These are phyloP conservation scores for Xerocomellus intermedius DNA, from an alignment of 768 basidiomycete species.

Conservation along the genomic window DNA sequence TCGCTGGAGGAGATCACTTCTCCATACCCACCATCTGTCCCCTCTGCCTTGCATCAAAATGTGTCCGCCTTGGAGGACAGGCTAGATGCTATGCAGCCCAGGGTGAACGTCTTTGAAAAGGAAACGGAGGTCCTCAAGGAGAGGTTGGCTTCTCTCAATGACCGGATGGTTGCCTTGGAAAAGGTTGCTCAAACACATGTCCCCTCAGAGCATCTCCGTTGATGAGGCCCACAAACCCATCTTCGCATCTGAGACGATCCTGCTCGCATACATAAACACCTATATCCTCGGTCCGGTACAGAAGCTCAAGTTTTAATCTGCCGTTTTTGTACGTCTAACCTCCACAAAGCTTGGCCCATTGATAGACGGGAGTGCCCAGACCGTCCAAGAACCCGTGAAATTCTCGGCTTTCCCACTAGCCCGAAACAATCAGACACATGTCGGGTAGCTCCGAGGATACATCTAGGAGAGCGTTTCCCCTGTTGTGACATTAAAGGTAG, in stretches of 20 bases:
- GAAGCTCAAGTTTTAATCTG: background rate
- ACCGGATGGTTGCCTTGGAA: constrained; percentile 7
- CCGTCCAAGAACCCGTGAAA: background rate
- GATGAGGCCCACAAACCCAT: background rate
- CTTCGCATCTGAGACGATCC: background rate
- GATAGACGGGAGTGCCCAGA: background rate
- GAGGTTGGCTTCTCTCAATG: background rate
- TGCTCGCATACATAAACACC: constrained; percentile 3
- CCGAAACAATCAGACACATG: background rate
- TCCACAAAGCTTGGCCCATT: background rate
- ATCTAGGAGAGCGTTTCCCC: background rate
- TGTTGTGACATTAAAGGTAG: background rate
- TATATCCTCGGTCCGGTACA: constrained; percentile 8
- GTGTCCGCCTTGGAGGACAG: background rate
- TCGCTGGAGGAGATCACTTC: background rate
- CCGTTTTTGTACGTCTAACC: constrained; percentile 5
- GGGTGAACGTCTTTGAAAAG: background rate
- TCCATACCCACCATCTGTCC: background rate
- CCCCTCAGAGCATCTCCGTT: background rate
- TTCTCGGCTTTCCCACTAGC: background rate
- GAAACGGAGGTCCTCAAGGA: constrained; percentile 2
- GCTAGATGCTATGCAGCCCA: background rate
- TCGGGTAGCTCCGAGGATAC: background rate
- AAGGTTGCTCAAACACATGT: background rate
- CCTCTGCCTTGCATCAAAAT: background rate